Evolutionary conservation across 192 early-diverging fungal species (phyloP).

Genomic region (Linderina pennispora): DNA sequence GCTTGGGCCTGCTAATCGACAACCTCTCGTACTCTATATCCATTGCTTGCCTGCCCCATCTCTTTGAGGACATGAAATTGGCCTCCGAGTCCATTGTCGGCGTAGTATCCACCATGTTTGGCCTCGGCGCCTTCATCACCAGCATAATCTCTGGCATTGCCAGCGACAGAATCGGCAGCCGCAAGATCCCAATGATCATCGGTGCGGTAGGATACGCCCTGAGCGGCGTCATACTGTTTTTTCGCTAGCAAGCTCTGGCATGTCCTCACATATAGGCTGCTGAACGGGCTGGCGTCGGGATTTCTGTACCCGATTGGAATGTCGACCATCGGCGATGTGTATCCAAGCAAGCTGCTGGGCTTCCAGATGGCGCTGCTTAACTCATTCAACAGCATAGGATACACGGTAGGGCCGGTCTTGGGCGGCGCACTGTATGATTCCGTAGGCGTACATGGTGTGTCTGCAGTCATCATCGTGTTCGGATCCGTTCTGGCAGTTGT

Average conservation of each 20-base stretch:
- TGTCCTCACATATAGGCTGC: constrained; percentile 24
- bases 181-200: constrained; percentile 27
- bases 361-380: constrained; percentile 31
- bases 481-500: constrained; percentile 11
- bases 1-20: constrained; percentile 23
- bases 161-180: constrained; percentile 27
- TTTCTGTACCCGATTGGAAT: constrained; percentile 26
- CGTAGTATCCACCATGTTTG: constrained; percentile 32
- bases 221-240: constrained; percentile 17
- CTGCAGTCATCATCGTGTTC: constrained; percentile 15
- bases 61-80: constrained; percentile 39
- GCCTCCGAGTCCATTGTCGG: constrained; percentile 33
- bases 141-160: constrained; percentile 27
- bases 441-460: constrained; percentile 27
- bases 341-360: constrained; percentile 33
- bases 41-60: constrained; percentile 35
- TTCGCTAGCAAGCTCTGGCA: constrained; percentile 36
- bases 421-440: constrained; percentile 31
- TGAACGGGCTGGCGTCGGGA: constrained; percentile 40
- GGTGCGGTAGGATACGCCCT: constrained; percentile 20
- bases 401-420: constrained; percentile 29
- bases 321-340: constrained; percentile 28
- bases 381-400: constrained; percentile 23
- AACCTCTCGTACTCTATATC: constrained; percentile 34
- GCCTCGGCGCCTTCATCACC: constrained; percentile 23